Evolutionary conservation across 129 eudicot genomes (phyloP), one percentile per base, ranked within the genome.

Genomic region (Escallonia herrerae): DNA sequence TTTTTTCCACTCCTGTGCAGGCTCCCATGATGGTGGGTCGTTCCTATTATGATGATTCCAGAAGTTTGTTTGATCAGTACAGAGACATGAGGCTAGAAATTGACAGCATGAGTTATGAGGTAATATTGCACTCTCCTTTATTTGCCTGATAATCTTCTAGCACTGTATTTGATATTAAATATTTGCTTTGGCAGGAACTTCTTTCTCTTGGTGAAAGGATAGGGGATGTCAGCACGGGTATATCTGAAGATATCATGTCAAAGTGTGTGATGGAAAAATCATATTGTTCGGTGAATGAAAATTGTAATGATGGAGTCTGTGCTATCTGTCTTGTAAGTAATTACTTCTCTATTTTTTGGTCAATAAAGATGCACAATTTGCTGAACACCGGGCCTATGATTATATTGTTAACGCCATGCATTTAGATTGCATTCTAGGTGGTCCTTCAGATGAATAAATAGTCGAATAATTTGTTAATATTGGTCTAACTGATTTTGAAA

Each of bases 31-130:
- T 56, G 12, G 66, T 59, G 59, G 87, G 78, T 77, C 81, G 59
- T 63, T 68, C 79, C 64, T 60, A 79, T 61, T 72, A 68, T 64
- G 70, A 67, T 68, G 69, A 54, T 60, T 79, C 84, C 65, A 61
- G 79, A 55, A 72, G 42, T 68, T 68, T 66, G 59, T 72, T 63
- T 49, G 89, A 80, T 71, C 89, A 77, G 62, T 80, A 83, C 56
- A 42, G 81, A 70, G 85, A 83, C 76, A 63, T 83, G 80, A 83
- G 85, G 64, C 85, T 80, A 22, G 85, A 83, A 46, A 61, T 83
- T 7, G 85, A 83, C 81, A 70, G 62, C 74, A 83, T 83, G 89
- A 76, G 75, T 7, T 80, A 83, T 49, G 89, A 83, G 85, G 89
- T 83, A 45, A 48, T 8, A 51, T 65, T 53, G 15, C n/a, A n/a